These are phyloP conservation scores for Acanthamoeba lenticulata DNA, from an alignment of 208 protist genomes.

Conservation along the genomic window DNA sequence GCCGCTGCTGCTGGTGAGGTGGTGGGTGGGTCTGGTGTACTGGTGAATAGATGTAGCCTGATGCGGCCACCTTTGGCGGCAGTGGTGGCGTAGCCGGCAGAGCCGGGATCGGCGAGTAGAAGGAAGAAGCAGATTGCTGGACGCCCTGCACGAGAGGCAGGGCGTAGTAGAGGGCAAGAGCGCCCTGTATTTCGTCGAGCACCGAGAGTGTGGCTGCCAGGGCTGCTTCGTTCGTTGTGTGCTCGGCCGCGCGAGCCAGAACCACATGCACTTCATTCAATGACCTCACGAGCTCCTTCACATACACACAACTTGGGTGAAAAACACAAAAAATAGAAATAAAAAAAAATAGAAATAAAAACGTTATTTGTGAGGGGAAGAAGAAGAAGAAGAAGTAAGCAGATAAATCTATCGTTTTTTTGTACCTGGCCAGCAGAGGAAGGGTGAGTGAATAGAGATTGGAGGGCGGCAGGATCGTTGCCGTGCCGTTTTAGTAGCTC, in stretches of 20 bases:
- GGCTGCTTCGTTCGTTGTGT: background rate
- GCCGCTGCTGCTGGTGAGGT: background rate
- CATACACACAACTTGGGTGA: background rate
- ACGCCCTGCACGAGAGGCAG: too few species aligned
- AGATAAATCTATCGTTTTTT: background rate
- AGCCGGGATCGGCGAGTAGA: background rate
- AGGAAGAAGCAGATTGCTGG: background rate
- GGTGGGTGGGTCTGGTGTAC: background rate
- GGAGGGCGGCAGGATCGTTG: background rate
- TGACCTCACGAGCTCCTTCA: constrained; percentile 12
- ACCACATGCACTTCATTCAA: background rate
- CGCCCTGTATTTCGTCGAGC: background rate
- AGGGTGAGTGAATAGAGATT: background rate
- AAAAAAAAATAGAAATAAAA: background rate
- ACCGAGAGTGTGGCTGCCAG: background rate
- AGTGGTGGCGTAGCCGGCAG: background rate
- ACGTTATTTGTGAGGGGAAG: background rate
- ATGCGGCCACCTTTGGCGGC: background rate
- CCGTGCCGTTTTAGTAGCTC: background rate
- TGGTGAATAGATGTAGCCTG: too few species aligned
- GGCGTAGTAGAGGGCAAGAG: background rate
- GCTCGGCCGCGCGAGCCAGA: background rate
- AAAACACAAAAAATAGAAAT: background rate
- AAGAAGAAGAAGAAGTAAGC: background rate
- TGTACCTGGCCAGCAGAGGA: constrained; percentile 12